Evolutionary conservation across 2,329 filamentous ascomycete genomes (phyloP).

Genomic region (Fusarium camptoceras): DNA sequence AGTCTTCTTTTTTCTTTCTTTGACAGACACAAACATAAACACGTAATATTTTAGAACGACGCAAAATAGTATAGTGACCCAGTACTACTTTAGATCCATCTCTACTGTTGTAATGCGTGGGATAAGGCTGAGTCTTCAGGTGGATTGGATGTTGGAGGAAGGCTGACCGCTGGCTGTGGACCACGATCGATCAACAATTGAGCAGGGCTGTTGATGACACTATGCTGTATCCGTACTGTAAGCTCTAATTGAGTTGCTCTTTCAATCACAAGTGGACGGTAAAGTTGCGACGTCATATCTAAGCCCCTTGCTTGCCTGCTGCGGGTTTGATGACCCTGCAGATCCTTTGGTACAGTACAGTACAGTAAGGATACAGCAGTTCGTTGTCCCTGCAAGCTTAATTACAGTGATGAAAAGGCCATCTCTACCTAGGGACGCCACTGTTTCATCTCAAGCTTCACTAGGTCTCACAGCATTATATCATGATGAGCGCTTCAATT

Average conservation of each 20-base stretch:
- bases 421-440: constrained; percentile 13
- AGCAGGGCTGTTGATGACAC: neutral
- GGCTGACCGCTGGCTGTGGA: constrained; percentile 18
- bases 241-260: neutral
- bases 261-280: neutral
- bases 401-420: neutral
- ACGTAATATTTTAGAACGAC: constrained; percentile 23
- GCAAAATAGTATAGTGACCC: constrained; percentile 8
- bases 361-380: neutral
- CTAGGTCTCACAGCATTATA: neutral
- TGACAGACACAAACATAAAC: neutral
- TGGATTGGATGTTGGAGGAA: constrained; percentile 8
- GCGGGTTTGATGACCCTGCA: neutral
- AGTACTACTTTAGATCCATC: constrained; percentile 11
- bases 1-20: neutral
- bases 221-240: neutral
- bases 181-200: constrained; percentile 3
- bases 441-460: constrained; percentile 10
- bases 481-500: constrained; percentile 1
- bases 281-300: neutral
- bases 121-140: constrained; percentile 36
- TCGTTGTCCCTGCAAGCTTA: constrained; percentile 9
- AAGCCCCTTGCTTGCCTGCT: neutral
- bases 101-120: neutral
- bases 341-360: neutral